Evolutionary conservation across 495 filamentous ascomycete genomes (phyloP).

Genomic region (Chaetomidium leptoderma): DNA sequence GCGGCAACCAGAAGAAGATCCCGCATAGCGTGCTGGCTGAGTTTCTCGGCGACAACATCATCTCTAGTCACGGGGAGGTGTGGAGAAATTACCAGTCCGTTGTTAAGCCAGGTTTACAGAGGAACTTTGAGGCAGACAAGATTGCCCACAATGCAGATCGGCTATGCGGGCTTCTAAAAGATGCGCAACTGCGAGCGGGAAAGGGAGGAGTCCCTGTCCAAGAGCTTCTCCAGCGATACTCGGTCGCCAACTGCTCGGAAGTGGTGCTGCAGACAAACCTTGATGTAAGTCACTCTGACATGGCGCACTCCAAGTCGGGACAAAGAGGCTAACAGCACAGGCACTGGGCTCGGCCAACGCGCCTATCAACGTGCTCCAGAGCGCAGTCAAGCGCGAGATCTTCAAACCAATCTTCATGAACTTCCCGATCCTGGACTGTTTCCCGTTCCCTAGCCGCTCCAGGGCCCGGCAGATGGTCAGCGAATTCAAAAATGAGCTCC

Average conservation of each 20-base stretch:
- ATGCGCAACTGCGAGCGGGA: slow-evolving; percentile 10
- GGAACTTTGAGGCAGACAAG: slow-evolving; percentile 11
- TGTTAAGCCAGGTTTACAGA: slow-evolving; percentile 16
- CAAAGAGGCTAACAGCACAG: neutral
- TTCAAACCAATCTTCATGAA: slow-evolving; percentile 41
- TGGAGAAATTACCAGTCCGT: slow-evolving; percentile 19
- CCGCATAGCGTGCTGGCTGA: slow-evolving; percentile 41
- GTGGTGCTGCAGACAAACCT: slow-evolving; percentile 19
- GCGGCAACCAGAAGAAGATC: slow-evolving; percentile 48
- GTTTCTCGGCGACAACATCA: slow-evolving; percentile 28
- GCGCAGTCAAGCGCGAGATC: slow-evolving; percentile 32
- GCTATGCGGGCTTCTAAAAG: slow-evolving; percentile 11
- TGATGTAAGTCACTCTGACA: slow-evolving; percentile 3
- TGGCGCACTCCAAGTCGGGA: neutral
- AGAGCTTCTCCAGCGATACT: slow-evolving; percentile 19
- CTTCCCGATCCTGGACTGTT: slow-evolving; percentile 34
- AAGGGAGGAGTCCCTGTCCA: slow-evolving; percentile 14
- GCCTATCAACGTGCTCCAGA: slow-evolving; percentile 33
- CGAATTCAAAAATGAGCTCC: slow-evolving; percentile 17
- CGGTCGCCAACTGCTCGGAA: slow-evolving; percentile 22
- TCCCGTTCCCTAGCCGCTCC: slow-evolving; percentile 27
- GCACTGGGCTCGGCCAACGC: slow-evolving; percentile 12
- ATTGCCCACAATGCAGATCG: slow-evolving; percentile 9
- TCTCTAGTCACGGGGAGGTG: slow-evolving; percentile 14
- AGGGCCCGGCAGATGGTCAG: slow-evolving; percentile 13